A percentile compares a stretch with the other conserved stretches of the same genome.
Evolutionary conservation across 164 flowering plant genomes (phyloP).

Genomic region (Nymphaea thermarum): DNA sequence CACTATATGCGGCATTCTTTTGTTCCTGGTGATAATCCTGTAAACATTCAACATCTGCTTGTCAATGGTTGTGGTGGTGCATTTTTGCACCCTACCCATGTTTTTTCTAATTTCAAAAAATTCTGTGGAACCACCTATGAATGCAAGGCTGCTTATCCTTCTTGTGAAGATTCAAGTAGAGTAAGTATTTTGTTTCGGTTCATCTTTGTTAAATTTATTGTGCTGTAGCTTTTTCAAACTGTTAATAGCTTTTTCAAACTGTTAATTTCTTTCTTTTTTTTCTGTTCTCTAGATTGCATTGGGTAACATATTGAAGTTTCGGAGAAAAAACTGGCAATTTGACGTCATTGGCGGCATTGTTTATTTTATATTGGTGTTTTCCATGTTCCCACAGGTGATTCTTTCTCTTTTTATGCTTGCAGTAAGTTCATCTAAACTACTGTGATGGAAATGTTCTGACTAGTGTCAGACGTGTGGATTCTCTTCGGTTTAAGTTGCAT

Average conservation of each 20-base stretch:
- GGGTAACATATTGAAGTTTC: constrained; percentile 92
- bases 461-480: too few relatives aligned
- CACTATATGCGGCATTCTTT: constrained; percentile 96
- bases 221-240: too few relatives aligned
- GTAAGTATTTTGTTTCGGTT: constrained; percentile 19
- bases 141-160: constrained; percentile 86
- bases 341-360: constrained; percentile 97
- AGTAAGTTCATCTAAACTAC: constrained; percentile 66
- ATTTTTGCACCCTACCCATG: constrained; percentile 98
- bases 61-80: constrained; percentile 99
- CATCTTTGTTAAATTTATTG: too few relatives aligned
- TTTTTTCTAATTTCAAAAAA: constrained; percentile 64
- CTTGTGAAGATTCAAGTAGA: constrained; percentile 94
- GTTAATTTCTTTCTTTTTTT: background rate
- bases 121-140: constrained; percentile 56
- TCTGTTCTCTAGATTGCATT: constrained; percentile 69
- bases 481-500: too few relatives aligned
- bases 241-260: too few relatives aligned
- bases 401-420: constrained; percentile 19
- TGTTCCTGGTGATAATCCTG: constrained; percentile 55
- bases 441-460: too few relatives aligned
- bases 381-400: constrained; percentile 2
- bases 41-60: constrained; percentile 75
- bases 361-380: constrained; percentile 11
- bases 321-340: constrained; percentile 99